phyloP scores from a whole-genome alignment of 371 early-diverging fungal species.

The Mortierella sp. region DNA sequence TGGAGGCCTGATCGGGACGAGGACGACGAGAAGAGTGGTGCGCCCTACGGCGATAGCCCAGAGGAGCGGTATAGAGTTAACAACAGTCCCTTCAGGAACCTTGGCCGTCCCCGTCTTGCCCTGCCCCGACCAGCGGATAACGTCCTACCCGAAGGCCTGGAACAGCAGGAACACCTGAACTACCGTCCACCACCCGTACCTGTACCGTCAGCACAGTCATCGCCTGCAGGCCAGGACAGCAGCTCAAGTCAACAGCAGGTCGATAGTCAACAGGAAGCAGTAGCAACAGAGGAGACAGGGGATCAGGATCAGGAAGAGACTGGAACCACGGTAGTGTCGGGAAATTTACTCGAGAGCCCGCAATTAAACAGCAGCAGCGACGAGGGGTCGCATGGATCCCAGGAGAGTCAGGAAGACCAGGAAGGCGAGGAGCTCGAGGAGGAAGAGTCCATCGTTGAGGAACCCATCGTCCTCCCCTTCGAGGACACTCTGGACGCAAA shows the following conservation, averaged over 20 bases:
- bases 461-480: conserved; percentile 19
- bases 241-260: neutral
- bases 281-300: neutral
- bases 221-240: neutral
- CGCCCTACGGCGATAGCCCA: neutral
- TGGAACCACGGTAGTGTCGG: conserved; percentile 5
- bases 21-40: neutral
- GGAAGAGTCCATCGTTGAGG: conserved; percentile 7
- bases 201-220: neutral
- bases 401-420: neutral
- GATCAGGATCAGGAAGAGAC: conserved; percentile 4
- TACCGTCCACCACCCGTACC: neutral
- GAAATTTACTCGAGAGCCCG: conserved; percentile 29
- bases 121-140: conserved; percentile 41
- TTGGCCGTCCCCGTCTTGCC: conserved; percentile 47
- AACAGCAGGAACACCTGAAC: conserved; percentile 10
- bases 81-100: conserved; percentile 22
- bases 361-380: conserved; percentile 1
- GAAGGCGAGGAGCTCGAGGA: neutral
- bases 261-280: conserved; percentile 9
- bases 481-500: conserved; percentile 32
- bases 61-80: neutral
- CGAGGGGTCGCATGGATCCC: neutral
- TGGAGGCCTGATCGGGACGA: conserved; percentile 29
- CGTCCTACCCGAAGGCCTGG: conserved; percentile 1